Percentiles rank a stretch among this genome's conserved stretches.
Evolutionary conservation across 306 rosid species (phyloP).

Genomic region (Oemleria cerasiformis): DNA sequence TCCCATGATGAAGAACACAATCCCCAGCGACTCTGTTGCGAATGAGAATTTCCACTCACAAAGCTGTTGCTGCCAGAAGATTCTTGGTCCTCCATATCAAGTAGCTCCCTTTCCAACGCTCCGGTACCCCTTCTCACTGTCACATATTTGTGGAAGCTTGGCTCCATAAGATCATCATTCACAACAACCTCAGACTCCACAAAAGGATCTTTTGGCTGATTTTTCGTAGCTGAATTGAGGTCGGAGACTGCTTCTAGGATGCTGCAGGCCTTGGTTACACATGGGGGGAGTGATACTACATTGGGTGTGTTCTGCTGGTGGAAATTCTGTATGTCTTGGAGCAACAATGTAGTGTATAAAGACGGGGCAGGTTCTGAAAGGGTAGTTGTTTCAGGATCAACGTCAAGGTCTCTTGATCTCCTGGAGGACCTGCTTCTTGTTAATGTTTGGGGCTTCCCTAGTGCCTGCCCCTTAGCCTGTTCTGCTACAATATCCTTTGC

Average conservation of each 20-base stretch:
- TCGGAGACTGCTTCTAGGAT: slow-evolving; percentile 95
- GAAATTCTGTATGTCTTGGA: slow-evolving; percentile 86
- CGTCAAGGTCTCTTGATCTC: slow-evolving; percentile 72
- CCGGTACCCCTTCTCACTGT: slow-evolving; percentile 69
- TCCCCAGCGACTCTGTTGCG: slow-evolving; percentile 38
- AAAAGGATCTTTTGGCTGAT: slow-evolving; percentile 45
- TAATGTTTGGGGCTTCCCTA: slow-evolving; percentile 43
- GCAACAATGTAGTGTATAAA: slow-evolving; percentile 60
- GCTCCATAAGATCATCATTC: slow-evolving; percentile 64
- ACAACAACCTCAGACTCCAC: slow-evolving; percentile 65
- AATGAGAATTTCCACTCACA: slow-evolving; percentile 35
- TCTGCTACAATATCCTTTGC: slow-evolving; percentile 29
- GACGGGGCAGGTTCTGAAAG: slow-evolving; percentile 46
- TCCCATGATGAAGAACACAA: slow-evolving; percentile 59
- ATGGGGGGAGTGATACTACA: slow-evolving; percentile 66
- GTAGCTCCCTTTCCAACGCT: slow-evolving; percentile 19
- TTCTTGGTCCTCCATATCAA: slow-evolving; percentile 69
- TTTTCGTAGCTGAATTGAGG: slow-evolving; percentile 60
- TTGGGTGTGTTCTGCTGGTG: slow-evolving; percentile 65
- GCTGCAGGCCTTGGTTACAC: slow-evolving; percentile 88
- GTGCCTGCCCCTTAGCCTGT: slow-evolving; percentile 30
- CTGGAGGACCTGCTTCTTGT: slow-evolving; percentile 79
- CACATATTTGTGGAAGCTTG: slow-evolving; percentile 83
- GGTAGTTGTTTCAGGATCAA: slow-evolving; percentile 44
- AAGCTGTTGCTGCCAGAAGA: slow-evolving; percentile 75